These are phyloP conservation scores for Stachybotrys chartarum DNA, from an alignment of 2,329 filamentous ascomycete species.

Conservation along the genomic window DNA sequence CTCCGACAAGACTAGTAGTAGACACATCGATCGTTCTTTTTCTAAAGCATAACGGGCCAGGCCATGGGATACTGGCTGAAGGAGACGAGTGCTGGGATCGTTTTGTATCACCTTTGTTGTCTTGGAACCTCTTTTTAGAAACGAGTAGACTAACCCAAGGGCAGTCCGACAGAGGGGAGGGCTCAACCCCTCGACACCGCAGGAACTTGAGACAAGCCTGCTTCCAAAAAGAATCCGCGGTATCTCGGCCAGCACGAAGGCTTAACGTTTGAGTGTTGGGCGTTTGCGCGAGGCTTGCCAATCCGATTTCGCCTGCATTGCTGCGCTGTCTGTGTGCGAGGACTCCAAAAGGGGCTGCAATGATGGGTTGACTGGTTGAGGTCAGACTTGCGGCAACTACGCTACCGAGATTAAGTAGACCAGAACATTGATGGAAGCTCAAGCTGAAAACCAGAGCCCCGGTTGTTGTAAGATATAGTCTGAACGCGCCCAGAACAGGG, in stretches of 20 bases:
- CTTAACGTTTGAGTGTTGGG: conserved; percentile 45
- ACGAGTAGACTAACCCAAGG: conserved; percentile 46
- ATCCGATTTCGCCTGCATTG: conserved; percentile 10
- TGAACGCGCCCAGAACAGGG: conserved; percentile 40
- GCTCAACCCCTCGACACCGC: conserved; percentile 40
- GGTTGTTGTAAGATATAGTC: conserved; percentile 48
- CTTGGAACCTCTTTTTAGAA: conserved; percentile 34
- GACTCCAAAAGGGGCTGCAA: conserved; percentile 48
- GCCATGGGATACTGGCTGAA: conserved; percentile 43
- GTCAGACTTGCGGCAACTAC: conserved; percentile 29
- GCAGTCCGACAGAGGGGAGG: conserved; percentile 33
- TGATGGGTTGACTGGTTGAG: conserved; percentile 35
- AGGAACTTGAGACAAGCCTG: conserved; percentile 43
- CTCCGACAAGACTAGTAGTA: conserved; percentile 30
- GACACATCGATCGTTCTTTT: conserved; percentile 35
- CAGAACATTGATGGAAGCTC: conserved; percentile 38
- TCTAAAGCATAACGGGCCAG: conserved; percentile 45
- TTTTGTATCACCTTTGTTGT: conserved; percentile 34
- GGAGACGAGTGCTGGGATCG: conserved; percentile 25
- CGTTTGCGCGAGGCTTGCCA: conserved; percentile 38
- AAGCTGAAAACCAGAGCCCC: conserved; percentile 46
- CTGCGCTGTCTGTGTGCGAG: conserved; percentile 19
- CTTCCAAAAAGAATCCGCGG: conserved; percentile 39
- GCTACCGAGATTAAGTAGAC: conserved; percentile 40
- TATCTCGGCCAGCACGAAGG: conserved; percentile 30